Conservation (phyloP, 2,329 filamentous ascomycete species). For the Colletotrichum sp. region DNA sequence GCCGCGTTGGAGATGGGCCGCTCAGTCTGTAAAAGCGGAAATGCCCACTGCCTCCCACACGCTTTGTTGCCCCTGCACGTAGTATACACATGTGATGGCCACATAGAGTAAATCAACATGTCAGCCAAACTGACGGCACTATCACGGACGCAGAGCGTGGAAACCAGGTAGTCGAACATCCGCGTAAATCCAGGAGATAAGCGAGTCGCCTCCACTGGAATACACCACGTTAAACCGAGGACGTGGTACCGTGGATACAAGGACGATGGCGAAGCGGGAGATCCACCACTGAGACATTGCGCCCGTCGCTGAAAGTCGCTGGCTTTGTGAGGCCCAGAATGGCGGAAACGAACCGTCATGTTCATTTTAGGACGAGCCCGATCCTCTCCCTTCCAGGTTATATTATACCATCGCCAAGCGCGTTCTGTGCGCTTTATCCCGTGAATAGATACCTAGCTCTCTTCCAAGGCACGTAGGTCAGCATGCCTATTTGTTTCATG, state of each 20-base stretch:
- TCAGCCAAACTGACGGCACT: not conserved
- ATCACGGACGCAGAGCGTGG: not conserved
- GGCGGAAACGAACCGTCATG: not conserved
- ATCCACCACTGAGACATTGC: not conserved
- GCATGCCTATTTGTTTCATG: not conserved
- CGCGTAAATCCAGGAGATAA: not conserved
- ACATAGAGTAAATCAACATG: not conserved
- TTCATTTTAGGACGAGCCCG: not conserved
- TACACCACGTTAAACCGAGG: not conserved
- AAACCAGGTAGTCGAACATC: not conserved
- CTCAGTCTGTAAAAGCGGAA: not conserved
- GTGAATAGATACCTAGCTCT: not conserved
- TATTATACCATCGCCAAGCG: not conserved
- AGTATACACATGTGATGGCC: not conserved
- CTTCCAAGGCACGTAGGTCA: not conserved
- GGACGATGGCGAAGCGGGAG: not conserved
- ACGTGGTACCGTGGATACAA: not conserved
- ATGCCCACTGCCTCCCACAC: not conserved
- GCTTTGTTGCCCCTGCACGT: not conserved
- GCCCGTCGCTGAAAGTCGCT: not conserved
- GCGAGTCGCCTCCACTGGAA: not conserved
- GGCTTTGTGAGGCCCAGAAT: not conserved
- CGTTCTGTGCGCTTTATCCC: not conserved
- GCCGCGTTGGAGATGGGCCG: not conserved
- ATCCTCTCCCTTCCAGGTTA: not conserved